Percentiles rank a stretch among this genome's conserved stretches.
Evolutionary conservation across 2,329 filamentous ascomycete species (phyloP).

Genomic region (Trichophyton rubrum): DNA sequence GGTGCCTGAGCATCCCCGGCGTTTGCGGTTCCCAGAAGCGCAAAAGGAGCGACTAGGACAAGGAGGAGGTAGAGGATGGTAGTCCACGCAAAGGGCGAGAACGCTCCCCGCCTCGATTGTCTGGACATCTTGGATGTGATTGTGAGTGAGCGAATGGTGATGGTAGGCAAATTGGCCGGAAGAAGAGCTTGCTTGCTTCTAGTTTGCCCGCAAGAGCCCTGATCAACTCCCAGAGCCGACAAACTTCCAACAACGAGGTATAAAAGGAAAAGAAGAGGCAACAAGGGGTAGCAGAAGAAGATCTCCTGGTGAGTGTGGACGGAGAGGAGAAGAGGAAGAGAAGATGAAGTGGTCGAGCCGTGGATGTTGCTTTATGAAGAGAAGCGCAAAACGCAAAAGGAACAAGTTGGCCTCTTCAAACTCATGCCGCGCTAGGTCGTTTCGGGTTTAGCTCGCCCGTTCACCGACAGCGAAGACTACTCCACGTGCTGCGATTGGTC

Average conservation of each 20-base stretch:
- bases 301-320: slow-evolving; percentile 5
- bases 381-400: slow-evolving; percentile 6
- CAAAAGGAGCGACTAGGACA: slow-evolving; percentile 71
- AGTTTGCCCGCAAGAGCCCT: background rate
- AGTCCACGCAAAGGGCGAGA: slow-evolving; percentile 69
- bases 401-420: slow-evolving; percentile 35
- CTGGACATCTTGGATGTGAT: slow-evolving; percentile 40
- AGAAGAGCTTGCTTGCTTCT: slow-evolving; percentile 1
- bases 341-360: slow-evolving; percentile 6
- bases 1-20: slow-evolving; percentile 57
- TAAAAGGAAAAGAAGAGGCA: slow-evolving; percentile 13
- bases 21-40: slow-evolving; percentile 63
- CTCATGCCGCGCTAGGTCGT: slow-evolving; percentile 7
- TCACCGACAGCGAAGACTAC: slow-evolving; percentile 22
- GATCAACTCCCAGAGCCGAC: slow-evolving; percentile 1
- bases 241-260: slow-evolving; percentile 5
- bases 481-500: slow-evolving; percentile 28
- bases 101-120: slow-evolving; percentile 45
- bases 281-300: slow-evolving; percentile 3
- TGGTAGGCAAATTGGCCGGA: background rate
- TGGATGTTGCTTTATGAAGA: background rate
- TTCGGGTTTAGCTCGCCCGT: slow-evolving; percentile 6
- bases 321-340: slow-evolving; percentile 15
- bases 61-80: slow-evolving; percentile 84
- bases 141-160: slow-evolving; percentile 6